phyloP scores from a whole-genome alignment of 164 flowering plant species.

The Euptelea pleiosperma region DNA sequence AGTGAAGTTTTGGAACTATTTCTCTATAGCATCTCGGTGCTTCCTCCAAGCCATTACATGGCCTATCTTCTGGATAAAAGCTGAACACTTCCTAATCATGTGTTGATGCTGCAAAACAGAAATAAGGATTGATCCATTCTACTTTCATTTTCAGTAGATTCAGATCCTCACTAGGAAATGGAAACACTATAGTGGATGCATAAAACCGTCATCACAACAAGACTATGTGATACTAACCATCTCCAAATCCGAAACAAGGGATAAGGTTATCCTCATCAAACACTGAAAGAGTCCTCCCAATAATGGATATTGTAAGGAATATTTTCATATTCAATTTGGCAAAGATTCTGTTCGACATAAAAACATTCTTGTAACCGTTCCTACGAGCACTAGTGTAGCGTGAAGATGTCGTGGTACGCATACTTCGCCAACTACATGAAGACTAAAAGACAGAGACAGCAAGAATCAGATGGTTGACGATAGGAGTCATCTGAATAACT shows the following conservation, averaged over 20 bases:
- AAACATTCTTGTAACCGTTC: too few relatives aligned
- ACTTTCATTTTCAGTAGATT: not conserved
- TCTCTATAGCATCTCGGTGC: conserved; percentile 47
- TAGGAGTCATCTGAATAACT: too few relatives aligned
- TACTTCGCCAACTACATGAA: too few relatives aligned
- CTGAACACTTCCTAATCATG: conserved; percentile 67
- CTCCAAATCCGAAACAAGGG: conserved; percentile 80
- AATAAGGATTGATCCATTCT: not conserved
- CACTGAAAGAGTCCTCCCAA: conserved; percentile 61
- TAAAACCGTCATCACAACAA: not conserved
- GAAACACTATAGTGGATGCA: not conserved
- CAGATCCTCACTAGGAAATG: not conserved
- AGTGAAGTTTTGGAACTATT: conserved; percentile 50
- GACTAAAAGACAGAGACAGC: too few relatives aligned
- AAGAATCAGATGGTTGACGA: too few relatives aligned
- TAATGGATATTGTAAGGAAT: too few relatives aligned
- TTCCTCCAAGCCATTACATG: conserved; percentile 59
- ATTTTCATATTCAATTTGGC: too few relatives aligned
- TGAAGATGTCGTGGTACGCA: too few relatives aligned
- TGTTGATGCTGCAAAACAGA: conserved; percentile 47
- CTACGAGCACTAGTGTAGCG: too few relatives aligned
- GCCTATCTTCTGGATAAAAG: conserved; percentile 38
- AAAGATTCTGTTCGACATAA: too few relatives aligned
- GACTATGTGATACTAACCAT: conserved; percentile 23
- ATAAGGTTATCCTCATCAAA: conserved; percentile 74